phyloP scores from a whole-genome alignment of 441 rosid species.

The Corymbia citriodora region DNA sequence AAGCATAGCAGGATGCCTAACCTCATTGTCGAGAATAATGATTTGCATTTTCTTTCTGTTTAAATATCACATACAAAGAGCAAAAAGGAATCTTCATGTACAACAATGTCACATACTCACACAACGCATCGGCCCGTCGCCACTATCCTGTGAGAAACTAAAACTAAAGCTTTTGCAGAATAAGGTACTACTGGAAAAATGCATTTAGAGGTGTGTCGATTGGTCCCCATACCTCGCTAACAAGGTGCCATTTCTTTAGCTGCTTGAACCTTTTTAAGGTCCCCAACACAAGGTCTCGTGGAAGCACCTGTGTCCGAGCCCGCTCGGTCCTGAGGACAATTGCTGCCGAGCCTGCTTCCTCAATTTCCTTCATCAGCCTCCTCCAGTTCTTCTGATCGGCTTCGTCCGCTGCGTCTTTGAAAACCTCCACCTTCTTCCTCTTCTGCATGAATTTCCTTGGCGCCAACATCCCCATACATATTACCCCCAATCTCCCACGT shows the following conservation, averaged over 20 bases:
- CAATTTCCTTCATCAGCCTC: constrained; percentile 75
- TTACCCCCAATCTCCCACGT: constrained; percentile 32
- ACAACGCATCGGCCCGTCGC: background rate
- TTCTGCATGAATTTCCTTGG: constrained; percentile 75
- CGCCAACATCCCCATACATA: constrained; percentile 71
- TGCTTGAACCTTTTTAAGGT: constrained; percentile 91
- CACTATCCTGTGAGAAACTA: background rate
- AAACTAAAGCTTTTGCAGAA: background rate
- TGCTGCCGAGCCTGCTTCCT: constrained; percentile 60
- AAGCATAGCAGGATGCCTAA: background rate
- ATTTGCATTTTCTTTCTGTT: background rate
- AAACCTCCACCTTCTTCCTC: constrained; percentile 65
- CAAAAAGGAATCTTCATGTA: background rate
- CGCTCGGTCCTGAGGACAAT: constrained; percentile 50
- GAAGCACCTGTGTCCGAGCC: constrained; percentile 42
- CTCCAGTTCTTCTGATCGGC: constrained; percentile 81
- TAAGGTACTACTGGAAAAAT: background rate
- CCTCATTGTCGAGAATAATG: background rate
- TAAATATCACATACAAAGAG: background rate
- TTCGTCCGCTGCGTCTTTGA: constrained; percentile 71
- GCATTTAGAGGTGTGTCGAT: background rate
- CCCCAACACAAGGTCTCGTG: constrained; percentile 71
- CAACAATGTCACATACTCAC: background rate
- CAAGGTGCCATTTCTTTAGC: constrained; percentile 81
- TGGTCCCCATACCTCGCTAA: constrained; percentile 55